Conservation (phyloP, 2,329 filamentous ascomycete genomes). For the Trichoderma sp. region DNA sequence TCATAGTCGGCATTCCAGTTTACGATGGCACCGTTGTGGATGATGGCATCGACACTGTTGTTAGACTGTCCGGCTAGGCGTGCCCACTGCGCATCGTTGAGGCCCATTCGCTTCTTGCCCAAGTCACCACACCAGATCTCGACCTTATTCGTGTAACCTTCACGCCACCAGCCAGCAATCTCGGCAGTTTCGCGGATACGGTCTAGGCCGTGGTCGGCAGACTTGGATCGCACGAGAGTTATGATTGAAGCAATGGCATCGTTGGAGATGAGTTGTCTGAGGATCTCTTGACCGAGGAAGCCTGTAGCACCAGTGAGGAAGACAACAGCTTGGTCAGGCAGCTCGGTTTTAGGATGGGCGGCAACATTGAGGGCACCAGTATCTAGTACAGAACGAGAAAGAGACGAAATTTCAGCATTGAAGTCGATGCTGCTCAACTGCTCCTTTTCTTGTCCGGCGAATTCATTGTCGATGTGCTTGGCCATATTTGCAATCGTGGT, state of each 20-base stretch:
- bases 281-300: conserved; percentile 23
- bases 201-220: not conserved
- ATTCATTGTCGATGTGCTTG: conserved; percentile 20
- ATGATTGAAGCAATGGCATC: not conserved
- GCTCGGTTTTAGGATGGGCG: not conserved
- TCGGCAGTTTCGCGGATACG: conserved; percentile 10
- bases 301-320: conserved; percentile 27
- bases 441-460: not conserved
- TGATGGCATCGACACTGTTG: conserved; percentile 66
- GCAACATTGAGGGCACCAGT: not conserved
- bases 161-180: conserved; percentile 16
- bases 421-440: not conserved
- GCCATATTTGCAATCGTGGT: conserved; percentile 26
- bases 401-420: not conserved
- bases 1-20: conserved; percentile 82
- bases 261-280: conserved; percentile 18
- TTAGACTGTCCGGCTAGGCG: conserved; percentile 42
- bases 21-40: conserved; percentile 79
- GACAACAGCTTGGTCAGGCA: conserved; percentile 17
- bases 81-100: conserved; percentile 64
- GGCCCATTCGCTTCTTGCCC: conserved; percentile 68
- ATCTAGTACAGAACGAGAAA: not conserved
- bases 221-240: conserved; percentile 4
- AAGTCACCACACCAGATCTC: conserved; percentile 14
- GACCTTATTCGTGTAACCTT: not conserved